Evolutionary conservation across 192 early-diverging fungal genomes (phyloP).

Genomic region (Podochytrium sp.): DNA sequence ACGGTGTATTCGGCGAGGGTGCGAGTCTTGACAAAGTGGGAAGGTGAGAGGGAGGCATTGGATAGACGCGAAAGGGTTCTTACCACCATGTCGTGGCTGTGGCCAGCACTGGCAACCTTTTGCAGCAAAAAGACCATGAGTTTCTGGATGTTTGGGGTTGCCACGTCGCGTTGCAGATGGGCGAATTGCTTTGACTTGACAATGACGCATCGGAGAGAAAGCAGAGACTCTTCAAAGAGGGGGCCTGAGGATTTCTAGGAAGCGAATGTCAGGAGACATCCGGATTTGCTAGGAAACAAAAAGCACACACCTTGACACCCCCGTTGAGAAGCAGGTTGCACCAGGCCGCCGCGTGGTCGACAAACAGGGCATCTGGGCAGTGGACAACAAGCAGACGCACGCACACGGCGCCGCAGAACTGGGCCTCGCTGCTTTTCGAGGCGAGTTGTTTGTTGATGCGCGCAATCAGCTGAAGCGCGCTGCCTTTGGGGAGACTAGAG

Average conservation of each 20-base stretch:
- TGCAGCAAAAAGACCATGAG: conserved; percentile 16
- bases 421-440: not conserved
- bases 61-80: not conserved
- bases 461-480: not conserved
- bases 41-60: not conserved
- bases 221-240: conserved; percentile 7
- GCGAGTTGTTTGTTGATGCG: not conserved
- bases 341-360: not conserved
- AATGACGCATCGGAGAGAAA: conserved; percentile 2
- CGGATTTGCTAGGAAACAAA: not conserved
- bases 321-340: not conserved
- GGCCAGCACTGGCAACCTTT: not conserved
- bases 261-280: not conserved
- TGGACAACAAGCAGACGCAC: not conserved
- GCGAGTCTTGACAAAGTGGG: not conserved
- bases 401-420: not conserved
- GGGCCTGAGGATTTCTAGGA: conserved; percentile 12
- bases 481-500: not conserved
- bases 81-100: not conserved
- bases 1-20: conserved; percentile 8
- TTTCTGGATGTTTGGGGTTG: conserved; percentile 23
- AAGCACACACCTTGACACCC: not conserved
- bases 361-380: not conserved
- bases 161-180: conserved; percentile 21
- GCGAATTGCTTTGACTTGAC: not conserved